Conservation (phyloP, 805 yeast species). For the Tetrapisispora arboricola region DNA sequence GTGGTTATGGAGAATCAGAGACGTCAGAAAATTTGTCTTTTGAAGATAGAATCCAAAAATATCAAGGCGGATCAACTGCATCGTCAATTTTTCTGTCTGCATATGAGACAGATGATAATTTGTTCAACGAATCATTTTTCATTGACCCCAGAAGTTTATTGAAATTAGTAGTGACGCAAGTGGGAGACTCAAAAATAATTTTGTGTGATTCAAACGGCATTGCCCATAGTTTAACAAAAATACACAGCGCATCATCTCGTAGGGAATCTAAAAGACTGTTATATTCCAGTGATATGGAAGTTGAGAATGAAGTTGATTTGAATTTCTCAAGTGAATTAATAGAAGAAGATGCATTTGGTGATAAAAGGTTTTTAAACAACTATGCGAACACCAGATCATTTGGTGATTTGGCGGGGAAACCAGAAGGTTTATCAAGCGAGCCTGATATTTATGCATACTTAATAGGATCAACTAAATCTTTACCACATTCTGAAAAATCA, state of each 20-base stretch:
- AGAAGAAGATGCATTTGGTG: slow-evolving; percentile 86
- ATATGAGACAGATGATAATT: slow-evolving; percentile 12
- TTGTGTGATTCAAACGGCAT: slow-evolving; percentile 73
- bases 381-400: slow-evolving; percentile 90
- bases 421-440: slow-evolving; percentile 81
- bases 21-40: slow-evolving; percentile 5
- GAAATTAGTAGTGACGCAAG: slow-evolving; percentile 70
- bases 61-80: slow-evolving; percentile 58
- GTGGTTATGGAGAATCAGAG: slow-evolving; percentile 12
- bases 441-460: slow-evolving; percentile 71
- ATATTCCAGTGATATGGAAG: slow-evolving; percentile 29
- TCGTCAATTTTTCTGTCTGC: slow-evolving; percentile 46
- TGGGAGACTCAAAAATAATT: slow-evolving; percentile 86
- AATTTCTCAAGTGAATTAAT: slow-evolving; percentile 11
- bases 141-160: slow-evolving; percentile 56
- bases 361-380: slow-evolving; percentile 62
- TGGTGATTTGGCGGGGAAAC: slow-evolving; percentile 77
- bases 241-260: slow-evolving; percentile 83
- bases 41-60: slow-evolving; percentile 21
- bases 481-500: slow-evolving; percentile 30
- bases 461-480: slow-evolving; percentile 47
- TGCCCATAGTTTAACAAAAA: slow-evolving; percentile 66
- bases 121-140: slow-evolving; percentile 24
- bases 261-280: slow-evolving; percentile 65
- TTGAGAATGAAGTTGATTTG: background rate